Conservation (phyloP, 116 monocot genomes). For the Iris pallida region DNA sequence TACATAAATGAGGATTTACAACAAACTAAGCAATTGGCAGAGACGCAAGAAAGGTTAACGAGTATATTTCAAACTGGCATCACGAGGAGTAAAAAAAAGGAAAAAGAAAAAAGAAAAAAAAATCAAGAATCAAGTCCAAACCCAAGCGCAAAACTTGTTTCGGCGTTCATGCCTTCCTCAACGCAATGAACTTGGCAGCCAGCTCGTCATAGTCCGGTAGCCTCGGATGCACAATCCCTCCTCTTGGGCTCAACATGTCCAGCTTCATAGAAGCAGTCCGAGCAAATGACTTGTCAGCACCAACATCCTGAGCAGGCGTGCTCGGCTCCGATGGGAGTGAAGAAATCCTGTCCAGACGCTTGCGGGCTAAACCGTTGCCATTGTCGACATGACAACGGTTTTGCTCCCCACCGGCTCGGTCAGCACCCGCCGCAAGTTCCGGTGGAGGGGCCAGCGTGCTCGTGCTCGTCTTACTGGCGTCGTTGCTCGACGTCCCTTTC, state of each 20-base stretch:
- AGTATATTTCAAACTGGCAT: too few species aligned
- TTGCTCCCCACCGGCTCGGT: too few species aligned
- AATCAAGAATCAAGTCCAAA: too few species aligned
- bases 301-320: background rate
- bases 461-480: conserved; percentile 8
- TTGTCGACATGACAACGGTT: too few species aligned
- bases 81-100: too few species aligned
- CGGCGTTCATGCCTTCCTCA: conserved; percentile 17
- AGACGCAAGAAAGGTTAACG: too few species aligned
- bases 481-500: conserved; percentile 14
- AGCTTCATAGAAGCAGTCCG: conserved; percentile 30
- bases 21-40: too few species aligned
- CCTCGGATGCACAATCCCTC: conserved; percentile 7
- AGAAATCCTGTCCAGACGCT: conserved; percentile 13
- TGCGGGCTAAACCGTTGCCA: background rate
- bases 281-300: conserved; percentile 1
- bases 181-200: conserved; percentile 19
- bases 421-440: background rate
- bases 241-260: conserved; percentile 20
- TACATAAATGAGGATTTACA: too few species aligned
- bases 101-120: too few species aligned
- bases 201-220: conserved; percentile 30
- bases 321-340: conserved; percentile 22
- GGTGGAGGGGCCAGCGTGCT: conserved; percentile 5
- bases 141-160: too few species aligned